Conservation (phyloP, 306 rosid genomes). For the Dryas alaskensis region DNA sequence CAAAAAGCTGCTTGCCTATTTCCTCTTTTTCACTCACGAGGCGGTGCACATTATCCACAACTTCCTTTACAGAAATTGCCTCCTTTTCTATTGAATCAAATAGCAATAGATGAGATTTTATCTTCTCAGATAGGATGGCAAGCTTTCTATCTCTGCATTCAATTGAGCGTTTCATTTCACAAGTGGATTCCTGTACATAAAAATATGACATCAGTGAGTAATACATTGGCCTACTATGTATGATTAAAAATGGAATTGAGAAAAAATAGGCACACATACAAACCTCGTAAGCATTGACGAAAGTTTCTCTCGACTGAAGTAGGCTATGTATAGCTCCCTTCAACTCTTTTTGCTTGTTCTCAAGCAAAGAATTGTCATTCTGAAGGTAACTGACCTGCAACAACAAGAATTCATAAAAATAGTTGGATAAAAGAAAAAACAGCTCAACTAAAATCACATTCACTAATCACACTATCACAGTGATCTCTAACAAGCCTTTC, state of each 20-base stretch:
- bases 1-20: slow-evolving; percentile 52
- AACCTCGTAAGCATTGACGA: slow-evolving; percentile 68
- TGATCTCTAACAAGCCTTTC: slow-evolving; percentile 8
- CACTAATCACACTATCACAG: neutral
- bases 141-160: slow-evolving; percentile 60
- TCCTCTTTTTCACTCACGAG: slow-evolving; percentile 63
- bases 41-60: slow-evolving; percentile 52
- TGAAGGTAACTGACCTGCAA: slow-evolving; percentile 56
- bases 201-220: neutral
- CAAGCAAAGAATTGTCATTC: slow-evolving; percentile 63
- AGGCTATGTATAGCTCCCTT: slow-evolving; percentile 52
- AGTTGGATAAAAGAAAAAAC: neutral
- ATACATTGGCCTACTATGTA: neutral
- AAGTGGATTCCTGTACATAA: slow-evolving; percentile 54
- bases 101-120: slow-evolving; percentile 53
- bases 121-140: slow-evolving; percentile 58
- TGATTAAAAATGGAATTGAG: neutral
- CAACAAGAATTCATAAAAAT: neutral
- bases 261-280: neutral
- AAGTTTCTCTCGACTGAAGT: slow-evolving; percentile 57
- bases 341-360: slow-evolving; percentile 64
- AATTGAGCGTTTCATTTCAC: slow-evolving; percentile 53
- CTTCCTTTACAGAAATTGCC: slow-evolving; percentile 52
- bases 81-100: slow-evolving; percentile 79
- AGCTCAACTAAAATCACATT: neutral